A percentile compares a stretch with the other conserved stretches of the same genome.
Evolutionary conservation across 176 grass and related monocot species (phyloP).

Genomic region (Poa pratensis): DNA sequence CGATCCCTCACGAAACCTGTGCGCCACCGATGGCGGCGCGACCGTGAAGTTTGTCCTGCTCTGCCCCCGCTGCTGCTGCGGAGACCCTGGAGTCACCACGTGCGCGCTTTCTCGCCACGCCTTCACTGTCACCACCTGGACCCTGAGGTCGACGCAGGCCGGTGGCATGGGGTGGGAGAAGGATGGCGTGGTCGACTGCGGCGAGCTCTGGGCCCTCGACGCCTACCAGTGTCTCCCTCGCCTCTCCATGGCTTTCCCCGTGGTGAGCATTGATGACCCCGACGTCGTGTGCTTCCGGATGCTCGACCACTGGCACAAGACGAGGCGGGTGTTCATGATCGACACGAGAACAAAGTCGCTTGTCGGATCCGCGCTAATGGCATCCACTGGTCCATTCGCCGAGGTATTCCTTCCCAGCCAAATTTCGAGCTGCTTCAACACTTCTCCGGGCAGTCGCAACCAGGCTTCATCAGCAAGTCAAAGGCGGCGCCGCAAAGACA

Average conservation of each 20-base stretch:
- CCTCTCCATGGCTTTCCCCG: background rate
- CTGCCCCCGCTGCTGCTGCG: background rate
- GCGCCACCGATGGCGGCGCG: background rate
- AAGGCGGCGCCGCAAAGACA: background rate
- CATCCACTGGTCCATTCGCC: background rate
- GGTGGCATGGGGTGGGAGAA: slow-evolving; percentile 5
- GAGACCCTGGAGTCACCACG: background rate
- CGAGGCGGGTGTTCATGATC: background rate
- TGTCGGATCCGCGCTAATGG: background rate
- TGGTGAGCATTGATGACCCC: background rate
- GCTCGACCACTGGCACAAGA: background rate
- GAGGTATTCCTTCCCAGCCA: background rate
- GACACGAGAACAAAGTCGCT: background rate
- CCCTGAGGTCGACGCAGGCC: background rate
- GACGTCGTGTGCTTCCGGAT: slow-evolving; percentile 12
- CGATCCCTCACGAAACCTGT: background rate
- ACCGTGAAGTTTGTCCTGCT: background rate
- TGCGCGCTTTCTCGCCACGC: background rate
- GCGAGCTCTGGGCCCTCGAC: background rate
- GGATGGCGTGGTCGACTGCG: background rate
- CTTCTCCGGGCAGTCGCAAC: background rate
- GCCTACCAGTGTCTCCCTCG: slow-evolving; percentile 6
- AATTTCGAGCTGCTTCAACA: background rate
- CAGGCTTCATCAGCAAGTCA: background rate
- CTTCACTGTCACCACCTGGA: slow-evolving; percentile 23